phyloP scores from a whole-genome alignment of 176 grass and related monocot genomes.

The Areca catechu region DNA sequence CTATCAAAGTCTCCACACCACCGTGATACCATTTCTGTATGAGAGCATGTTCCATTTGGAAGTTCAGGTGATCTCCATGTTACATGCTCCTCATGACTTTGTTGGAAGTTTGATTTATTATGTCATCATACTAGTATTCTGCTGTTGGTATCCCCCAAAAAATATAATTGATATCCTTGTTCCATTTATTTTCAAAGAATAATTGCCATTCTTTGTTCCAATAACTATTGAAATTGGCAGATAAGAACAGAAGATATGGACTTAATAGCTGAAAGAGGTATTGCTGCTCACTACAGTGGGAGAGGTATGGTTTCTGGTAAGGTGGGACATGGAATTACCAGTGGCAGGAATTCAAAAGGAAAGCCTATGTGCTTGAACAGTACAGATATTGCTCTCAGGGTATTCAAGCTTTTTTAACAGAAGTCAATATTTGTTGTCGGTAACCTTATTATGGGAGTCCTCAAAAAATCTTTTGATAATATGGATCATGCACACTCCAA shows the following conservation, averaged over 20 bases:
- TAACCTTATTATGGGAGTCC: too few relatives aligned
- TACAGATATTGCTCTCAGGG: constrained; percentile 79
- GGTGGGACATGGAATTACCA: constrained; percentile 47
- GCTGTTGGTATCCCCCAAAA: too few relatives aligned
- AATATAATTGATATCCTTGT: too few relatives aligned
- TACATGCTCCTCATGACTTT: not conserved
- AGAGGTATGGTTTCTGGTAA: constrained; percentile 48
- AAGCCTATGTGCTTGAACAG: constrained; percentile 78
- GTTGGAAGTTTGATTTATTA: not conserved
- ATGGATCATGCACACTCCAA: too few relatives aligned
- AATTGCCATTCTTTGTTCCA: too few relatives aligned
- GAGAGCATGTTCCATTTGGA: constrained; percentile 97
- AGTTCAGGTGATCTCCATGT: constrained; percentile 53
- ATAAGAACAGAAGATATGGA: constrained; percentile 99
- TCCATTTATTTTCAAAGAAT: too few relatives aligned
- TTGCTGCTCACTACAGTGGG: constrained; percentile 91
- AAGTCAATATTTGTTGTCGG: too few relatives aligned
- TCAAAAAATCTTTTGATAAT: too few relatives aligned
- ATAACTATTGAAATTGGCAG: constrained; percentile 23
- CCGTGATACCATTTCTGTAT: constrained; percentile 96
- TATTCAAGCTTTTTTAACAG: constrained; percentile 26
- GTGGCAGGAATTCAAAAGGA: constrained; percentile 62
- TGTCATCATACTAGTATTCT: too few relatives aligned
- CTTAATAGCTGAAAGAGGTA: constrained; percentile 99
- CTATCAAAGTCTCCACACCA: constrained; percentile 92